Percentiles rank a stretch among this genome's conserved stretches.
phyloP scores from a whole-genome alignment of 2,329 filamentous ascomycete genomes.

The Aspergillus awamori region DNA sequence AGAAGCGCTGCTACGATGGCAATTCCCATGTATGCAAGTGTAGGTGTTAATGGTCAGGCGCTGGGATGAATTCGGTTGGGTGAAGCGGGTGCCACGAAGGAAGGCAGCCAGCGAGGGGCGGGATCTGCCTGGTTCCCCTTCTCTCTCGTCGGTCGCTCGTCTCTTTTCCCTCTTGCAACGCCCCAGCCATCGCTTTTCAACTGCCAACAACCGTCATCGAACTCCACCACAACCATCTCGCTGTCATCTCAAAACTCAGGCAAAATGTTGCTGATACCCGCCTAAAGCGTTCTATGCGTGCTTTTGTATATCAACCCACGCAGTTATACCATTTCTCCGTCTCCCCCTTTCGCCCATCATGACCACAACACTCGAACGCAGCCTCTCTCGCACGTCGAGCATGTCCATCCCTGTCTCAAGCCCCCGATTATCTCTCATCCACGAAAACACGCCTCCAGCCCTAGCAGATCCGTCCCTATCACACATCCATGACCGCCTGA shows the following conservation, averaged over 20 bases:
- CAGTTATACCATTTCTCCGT: not conserved
- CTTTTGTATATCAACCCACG: not conserved
- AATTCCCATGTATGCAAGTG: too few species aligned
- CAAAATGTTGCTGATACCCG: conserved; percentile 20
- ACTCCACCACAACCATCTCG: conserved; percentile 12
- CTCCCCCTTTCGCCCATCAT: conserved; percentile 24
- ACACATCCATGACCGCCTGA: conserved; percentile 43
- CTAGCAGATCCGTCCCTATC: conserved; percentile 39
- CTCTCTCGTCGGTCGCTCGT: not conserved
- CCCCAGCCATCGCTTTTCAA: not conserved
- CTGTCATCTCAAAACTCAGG: conserved; percentile 5
- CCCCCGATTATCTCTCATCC: conserved; percentile 37
- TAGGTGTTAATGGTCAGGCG: not conserved
- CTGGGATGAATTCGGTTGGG: not conserved
- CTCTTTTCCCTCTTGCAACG: not conserved
- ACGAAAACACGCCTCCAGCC: conserved; percentile 39
- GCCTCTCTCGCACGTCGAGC: conserved; percentile 42
- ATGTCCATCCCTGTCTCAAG: conserved; percentile 42
- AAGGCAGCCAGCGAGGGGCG: not conserved
- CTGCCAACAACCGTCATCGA: conserved; percentile 3
- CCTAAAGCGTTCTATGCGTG: not conserved
- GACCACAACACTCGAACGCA: conserved; percentile 41
- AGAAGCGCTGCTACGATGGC: too few species aligned
- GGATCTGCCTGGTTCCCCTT: not conserved
- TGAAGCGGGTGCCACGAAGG: conserved; percentile 1